These are phyloP conservation scores for Physcia stellaris DNA, from an alignment of 495 filamentous ascomycete species.

Conservation along the genomic window DNA sequence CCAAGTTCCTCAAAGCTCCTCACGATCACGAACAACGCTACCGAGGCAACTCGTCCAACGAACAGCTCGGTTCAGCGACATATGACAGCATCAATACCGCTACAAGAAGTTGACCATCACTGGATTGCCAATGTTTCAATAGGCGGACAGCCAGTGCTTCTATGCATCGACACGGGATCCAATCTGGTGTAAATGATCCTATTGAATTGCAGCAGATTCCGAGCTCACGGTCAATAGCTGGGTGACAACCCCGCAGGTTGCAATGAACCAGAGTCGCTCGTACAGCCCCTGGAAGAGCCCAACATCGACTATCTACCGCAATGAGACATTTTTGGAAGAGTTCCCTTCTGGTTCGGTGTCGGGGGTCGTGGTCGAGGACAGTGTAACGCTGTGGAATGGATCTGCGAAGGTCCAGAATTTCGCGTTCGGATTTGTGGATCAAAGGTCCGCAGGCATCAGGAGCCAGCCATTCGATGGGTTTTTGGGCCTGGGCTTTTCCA, in stretches of 20 bases:
- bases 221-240: not conserved
- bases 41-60: no score
- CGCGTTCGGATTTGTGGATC: not conserved
- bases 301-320: not conserved
- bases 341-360: not conserved
- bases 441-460: not conserved
- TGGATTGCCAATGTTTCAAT: constrained; percentile 1
- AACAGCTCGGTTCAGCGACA: no score
- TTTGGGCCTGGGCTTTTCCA: not conserved
- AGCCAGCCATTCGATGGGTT: not conserved
- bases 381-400: not conserved
- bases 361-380: constrained; percentile 2
- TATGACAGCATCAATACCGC: not conserved
- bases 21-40: no score
- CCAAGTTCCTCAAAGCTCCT: no score
- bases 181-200: not conserved
- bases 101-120: constrained; percentile 1
- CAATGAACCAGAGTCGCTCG: not conserved
- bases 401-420: not conserved
- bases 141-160: constrained; percentile 1
- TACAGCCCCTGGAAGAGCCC: not conserved
- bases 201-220: not conserved
- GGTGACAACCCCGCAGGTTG: not conserved
- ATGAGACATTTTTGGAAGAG: not conserved
- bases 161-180: constrained; percentile 3